These are phyloP conservation scores for Oemleria cerasiformis DNA, from an alignment of 306 rosid genomes.

Conservation along the genomic window DNA sequence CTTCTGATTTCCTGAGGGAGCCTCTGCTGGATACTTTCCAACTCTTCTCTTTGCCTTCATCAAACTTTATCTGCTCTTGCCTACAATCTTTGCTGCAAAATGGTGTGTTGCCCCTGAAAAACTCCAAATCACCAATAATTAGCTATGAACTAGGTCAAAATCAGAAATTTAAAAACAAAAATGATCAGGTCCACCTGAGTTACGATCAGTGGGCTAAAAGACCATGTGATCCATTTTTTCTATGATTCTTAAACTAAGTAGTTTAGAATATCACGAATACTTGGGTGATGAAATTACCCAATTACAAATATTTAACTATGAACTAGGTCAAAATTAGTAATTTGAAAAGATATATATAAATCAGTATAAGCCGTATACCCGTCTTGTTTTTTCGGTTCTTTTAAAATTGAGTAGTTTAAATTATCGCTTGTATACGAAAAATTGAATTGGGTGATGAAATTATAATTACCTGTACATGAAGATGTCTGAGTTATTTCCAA, in stretches of 20 bases:
- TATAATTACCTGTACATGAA: conserved; percentile 78
- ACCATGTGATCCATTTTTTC: no score
- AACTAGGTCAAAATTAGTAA: not conserved
- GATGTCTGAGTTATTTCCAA: conserved; percentile 67
- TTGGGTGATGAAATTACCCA: not conserved
- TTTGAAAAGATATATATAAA: no score
- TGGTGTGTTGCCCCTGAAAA: conserved; percentile 91
- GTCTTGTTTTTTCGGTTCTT: no score
- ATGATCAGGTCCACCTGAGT: no score
- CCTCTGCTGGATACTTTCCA: conserved; percentile 57
- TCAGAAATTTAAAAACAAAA: no score
- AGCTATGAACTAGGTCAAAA: not conserved
- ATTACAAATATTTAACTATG: not conserved
- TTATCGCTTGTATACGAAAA: no score
- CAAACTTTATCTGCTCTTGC: conserved; percentile 74
- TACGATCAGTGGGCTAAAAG: no score
- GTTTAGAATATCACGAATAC: no score
- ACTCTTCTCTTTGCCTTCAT: conserved; percentile 65
- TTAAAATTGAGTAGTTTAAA: no score
- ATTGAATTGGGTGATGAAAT: not conserved
- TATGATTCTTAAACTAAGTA: no score
- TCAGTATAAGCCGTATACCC: no score
- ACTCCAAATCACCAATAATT: not conserved
- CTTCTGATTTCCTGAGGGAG: conserved; percentile 51
- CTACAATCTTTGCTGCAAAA: conserved; percentile 95